A percentile compares a stretch with the other conserved stretches of the same genome.
Evolutionary conservation across 176 grass and related monocot genomes (phyloP).

Genomic region (Saccharum officinarum): DNA sequence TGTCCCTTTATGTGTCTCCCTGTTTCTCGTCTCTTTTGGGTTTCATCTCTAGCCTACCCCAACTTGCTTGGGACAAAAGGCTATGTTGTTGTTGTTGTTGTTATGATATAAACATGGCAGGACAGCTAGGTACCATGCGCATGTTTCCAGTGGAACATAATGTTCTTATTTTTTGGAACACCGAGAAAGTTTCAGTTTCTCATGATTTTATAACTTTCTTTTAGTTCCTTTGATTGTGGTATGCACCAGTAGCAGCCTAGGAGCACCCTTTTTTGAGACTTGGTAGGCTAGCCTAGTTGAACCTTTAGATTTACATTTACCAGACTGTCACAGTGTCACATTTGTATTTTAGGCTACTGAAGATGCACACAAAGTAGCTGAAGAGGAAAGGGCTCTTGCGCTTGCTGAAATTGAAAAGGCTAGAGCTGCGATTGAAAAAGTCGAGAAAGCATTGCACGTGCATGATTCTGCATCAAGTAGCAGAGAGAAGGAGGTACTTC

Average conservation of each 20-base stretch:
- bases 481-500: conserved; percentile 70
- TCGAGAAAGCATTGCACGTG: conserved; percentile 76
- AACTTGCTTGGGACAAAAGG: too few relatives aligned
- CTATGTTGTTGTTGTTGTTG: too few relatives aligned
- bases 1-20: too few relatives aligned
- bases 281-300: neutral
- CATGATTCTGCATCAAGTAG: conserved; percentile 57
- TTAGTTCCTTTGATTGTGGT: neutral
- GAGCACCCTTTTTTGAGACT: neutral
- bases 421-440: conserved; percentile 65
- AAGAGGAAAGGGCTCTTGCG: conserved; percentile 88
- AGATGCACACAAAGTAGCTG: conserved; percentile 89
- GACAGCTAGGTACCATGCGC: neutral
- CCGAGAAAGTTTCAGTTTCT: neutral
- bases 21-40: too few relatives aligned
- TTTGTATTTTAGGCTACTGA: conserved; percentile 69
- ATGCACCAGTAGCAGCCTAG: conserved; percentile 8
- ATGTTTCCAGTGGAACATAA: neutral
- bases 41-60: too few relatives aligned
- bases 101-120: neutral
- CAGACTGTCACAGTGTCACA: neutral
- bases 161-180: neutral
- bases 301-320: neutral
- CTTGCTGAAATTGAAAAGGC: conserved; percentile 94
- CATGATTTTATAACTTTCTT: neutral